Conservation (phyloP, 2,329 filamentous ascomycete genomes). For the Trematosphaeria pertusa region DNA sequence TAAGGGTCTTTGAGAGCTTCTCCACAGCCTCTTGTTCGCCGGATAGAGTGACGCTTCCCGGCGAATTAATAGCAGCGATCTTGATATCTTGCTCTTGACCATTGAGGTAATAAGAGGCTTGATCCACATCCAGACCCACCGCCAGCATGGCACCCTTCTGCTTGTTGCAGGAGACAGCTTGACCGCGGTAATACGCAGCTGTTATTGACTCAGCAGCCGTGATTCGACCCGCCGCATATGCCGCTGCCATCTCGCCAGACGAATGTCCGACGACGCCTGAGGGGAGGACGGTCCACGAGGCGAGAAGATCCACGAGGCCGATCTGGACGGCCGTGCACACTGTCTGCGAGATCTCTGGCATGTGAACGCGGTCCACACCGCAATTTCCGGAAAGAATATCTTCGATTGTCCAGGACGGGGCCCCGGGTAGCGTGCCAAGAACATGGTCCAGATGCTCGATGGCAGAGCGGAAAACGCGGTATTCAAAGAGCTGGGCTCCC, state of each 20-base stretch:
- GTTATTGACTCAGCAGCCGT: slow-evolving; percentile 26
- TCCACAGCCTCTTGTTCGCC: slow-evolving; percentile 19
- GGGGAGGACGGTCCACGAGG: slow-evolving; percentile 16
- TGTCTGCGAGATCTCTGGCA: slow-evolving; percentile 24
- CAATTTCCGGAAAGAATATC: slow-evolving; percentile 2
- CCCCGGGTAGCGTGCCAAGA: background rate
- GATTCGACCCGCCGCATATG: slow-evolving; percentile 26
- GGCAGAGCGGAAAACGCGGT: slow-evolving; percentile 13
- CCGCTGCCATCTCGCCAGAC: slow-evolving; percentile 35
- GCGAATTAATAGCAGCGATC: slow-evolving; percentile 32
- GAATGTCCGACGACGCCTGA: slow-evolving; percentile 26
- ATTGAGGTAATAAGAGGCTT: slow-evolving; percentile 1
- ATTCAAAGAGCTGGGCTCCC: slow-evolving; percentile 24
- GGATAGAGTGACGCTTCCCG: slow-evolving; percentile 28
- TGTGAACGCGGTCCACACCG: slow-evolving; percentile 6
- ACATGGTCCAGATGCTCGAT: slow-evolving; percentile 12
- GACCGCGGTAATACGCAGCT: slow-evolving; percentile 27
- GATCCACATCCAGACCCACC: slow-evolving; percentile 19
- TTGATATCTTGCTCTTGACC: slow-evolving; percentile 13
- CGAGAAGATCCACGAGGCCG: slow-evolving; percentile 26
- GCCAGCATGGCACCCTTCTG: slow-evolving; percentile 32
- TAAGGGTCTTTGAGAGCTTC: background rate
- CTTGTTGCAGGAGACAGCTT: slow-evolving; percentile 10
- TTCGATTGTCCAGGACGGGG: slow-evolving; percentile 1
- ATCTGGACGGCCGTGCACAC: slow-evolving; percentile 33